Conservation (phyloP, 768 basidiomycete species). For the Boletus vermiculosoides region DNA sequence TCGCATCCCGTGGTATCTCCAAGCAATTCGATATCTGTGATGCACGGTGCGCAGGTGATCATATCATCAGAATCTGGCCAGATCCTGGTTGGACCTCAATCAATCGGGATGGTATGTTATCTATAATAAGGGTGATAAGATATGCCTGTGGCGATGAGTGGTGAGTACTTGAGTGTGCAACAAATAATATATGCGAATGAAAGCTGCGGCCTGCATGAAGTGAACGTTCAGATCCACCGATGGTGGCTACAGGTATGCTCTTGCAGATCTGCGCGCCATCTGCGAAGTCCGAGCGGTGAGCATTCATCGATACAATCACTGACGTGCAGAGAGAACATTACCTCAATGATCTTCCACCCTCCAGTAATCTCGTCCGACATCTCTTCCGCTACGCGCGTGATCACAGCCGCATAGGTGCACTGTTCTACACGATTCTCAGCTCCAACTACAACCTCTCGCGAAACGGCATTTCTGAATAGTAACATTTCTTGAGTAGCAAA, state of each 20-base stretch:
- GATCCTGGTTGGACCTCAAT: neutral
- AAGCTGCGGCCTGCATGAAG: conserved; percentile 4
- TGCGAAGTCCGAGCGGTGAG: conserved; percentile 17
- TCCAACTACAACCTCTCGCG: conserved; percentile 83
- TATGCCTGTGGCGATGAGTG: conserved; percentile 31
- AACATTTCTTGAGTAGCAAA: conserved; percentile 95
- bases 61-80: neutral
- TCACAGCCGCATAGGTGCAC: conserved; percentile 87
- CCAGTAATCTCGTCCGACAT: conserved; percentile 91
- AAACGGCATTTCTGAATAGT: conserved; percentile 86
- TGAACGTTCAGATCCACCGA: conserved; percentile 2
- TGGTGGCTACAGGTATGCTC: conserved; percentile 43
- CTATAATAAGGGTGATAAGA: conserved; percentile 30
- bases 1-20: neutral
- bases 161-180: conserved; percentile 26
- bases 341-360: conserved; percentile 98
- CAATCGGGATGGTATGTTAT: conserved; percentile 12
- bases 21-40: neutral
- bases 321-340: conserved; percentile 35
- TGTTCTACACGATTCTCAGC: conserved; percentile 91
- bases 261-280: conserved; percentile 53
- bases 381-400: conserved; percentile 87
- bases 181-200: conserved; percentile 16
- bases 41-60: neutral
- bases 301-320: neutral